Evolutionary conservation across 352 stramenopile genomes (phyloP), one percentile per base, ranked within the genome.

Genomic region (Globisporangium okanoganense): DNA sequence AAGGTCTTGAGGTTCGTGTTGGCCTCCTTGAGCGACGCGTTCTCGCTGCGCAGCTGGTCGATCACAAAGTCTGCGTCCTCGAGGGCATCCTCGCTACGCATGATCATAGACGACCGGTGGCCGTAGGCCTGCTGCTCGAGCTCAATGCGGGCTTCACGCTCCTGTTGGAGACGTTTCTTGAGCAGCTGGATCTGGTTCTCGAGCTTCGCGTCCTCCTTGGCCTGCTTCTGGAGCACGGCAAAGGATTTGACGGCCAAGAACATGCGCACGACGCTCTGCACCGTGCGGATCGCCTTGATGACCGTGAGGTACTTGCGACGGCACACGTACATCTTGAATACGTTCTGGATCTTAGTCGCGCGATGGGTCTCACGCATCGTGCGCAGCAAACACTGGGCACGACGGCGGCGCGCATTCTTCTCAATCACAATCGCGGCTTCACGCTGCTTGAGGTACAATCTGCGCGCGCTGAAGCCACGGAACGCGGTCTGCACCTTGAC

Each of bases 151-250:
- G 88, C 88, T 59, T 96, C 80, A 40, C 83, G 80, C 65, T 97
- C 94, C 62, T 97, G 87, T 55, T 96, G 75, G 40, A 98, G 69
- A 44, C 96, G 93, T 56, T 86, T 82, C 79, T 98, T 95, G 24
- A 98, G 74, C 52, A 95, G 64, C 55, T 89, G 80, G 53, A 99
- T 95, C 73, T 98, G 94, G 74, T 98, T 98, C 69, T 98, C 94
- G 1, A 99, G 73, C 76, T 99, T 99, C 36, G 93, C 93, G 64
- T 98, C 91, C 61, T 98, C 90, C 60, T 95, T 91, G 8, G 94
- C 91, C 53, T 98, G 91, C 40, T 79, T 79, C 52, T 92, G 79
- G 14, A 93, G 62, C 51, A 87, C 78, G 0, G 75, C 81, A 58
- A 87, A 95, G 10, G 79, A 76, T 36, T 86, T 86, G 53, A 91